Percentiles rank a stretch among this genome's conserved stretches.
Conservation (phyloP, 139 green algal genomes). For the Closterium sp. region DNA sequence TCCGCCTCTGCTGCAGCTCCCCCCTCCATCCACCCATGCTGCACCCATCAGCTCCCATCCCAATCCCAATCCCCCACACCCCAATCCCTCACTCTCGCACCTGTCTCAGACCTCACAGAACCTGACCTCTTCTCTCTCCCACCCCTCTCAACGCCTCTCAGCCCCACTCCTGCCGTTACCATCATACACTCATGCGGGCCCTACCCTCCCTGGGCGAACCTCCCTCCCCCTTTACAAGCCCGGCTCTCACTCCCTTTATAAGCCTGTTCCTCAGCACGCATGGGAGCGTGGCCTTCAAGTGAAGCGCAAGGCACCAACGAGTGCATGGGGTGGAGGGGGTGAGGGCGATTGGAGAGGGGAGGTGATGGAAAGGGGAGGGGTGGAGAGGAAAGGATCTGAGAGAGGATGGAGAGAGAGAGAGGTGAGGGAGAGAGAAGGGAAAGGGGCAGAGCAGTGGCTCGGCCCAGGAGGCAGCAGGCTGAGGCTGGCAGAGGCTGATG, state of each 20-base stretch:
- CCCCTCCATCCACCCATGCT: background rate
- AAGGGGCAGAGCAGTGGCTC: background rate
- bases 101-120: background rate
- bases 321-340: background rate
- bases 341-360: background rate
- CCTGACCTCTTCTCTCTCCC: background rate
- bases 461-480: background rate
- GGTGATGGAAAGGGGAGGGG: background rate
- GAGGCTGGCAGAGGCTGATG: background rate
- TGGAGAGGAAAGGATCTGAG: background rate
- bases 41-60: background rate
- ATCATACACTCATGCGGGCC: background rate
- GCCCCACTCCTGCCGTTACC: background rate
- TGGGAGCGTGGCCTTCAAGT: background rate
- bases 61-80: too few relatives aligned
- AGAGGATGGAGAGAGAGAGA: background rate
- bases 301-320: background rate
- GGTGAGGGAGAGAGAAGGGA: background rate
- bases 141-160: background rate
- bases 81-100: background rate
- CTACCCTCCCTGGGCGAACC: background rate
- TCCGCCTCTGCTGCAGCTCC: background rate
- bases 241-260: background rate
- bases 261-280: background rate
- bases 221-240: background rate